Evolutionary conservation across 371 early-diverging fungal genomes (phyloP).

Genomic region (Saksenaea vasiformis): DNA sequence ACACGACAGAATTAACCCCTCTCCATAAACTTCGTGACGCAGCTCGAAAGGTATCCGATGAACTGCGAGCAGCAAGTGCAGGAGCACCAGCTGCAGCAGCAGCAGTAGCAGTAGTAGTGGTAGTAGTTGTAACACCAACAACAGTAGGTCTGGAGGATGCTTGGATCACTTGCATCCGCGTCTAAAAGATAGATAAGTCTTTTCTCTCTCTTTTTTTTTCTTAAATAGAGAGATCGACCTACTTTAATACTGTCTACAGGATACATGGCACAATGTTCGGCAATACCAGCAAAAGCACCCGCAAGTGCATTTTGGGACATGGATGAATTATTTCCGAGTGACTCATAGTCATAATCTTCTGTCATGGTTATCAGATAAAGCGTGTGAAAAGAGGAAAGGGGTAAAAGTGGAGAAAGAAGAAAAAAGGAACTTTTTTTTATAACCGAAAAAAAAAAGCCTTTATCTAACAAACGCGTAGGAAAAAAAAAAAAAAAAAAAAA

Average conservation of each 20-base stretch:
- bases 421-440: not conserved
- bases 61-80: not conserved
- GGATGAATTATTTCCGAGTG: conserved; percentile 78
- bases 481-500: not conserved
- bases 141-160: conserved; percentile 16
- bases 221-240: conserved; percentile 9
- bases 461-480: not conserved
- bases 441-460: not conserved
- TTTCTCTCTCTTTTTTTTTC: not conserved
- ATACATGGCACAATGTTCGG: conserved; percentile 95
- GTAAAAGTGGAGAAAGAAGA: conserved; percentile 5
- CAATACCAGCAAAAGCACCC: conserved; percentile 95
- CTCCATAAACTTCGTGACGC: conserved; percentile 78
- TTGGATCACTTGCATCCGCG: conserved; percentile 49
- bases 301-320: conserved; percentile 83
- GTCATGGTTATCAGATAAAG: conserved; percentile 16
- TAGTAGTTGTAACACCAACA: conserved; percentile 5
- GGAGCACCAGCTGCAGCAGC: not conserved
- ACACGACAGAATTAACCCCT: conserved; percentile 87
- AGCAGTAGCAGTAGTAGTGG: too few species aligned
- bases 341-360: conserved; percentile 86
- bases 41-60: conserved; percentile 5
- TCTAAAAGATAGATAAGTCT: conserved; percentile 19
- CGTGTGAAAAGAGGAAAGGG: not conserved
- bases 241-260: conserved; percentile 96